Evolutionary conservation across 2,329 filamentous ascomycete species (phyloP).

Genomic region (Fusarium hainanense): DNA sequence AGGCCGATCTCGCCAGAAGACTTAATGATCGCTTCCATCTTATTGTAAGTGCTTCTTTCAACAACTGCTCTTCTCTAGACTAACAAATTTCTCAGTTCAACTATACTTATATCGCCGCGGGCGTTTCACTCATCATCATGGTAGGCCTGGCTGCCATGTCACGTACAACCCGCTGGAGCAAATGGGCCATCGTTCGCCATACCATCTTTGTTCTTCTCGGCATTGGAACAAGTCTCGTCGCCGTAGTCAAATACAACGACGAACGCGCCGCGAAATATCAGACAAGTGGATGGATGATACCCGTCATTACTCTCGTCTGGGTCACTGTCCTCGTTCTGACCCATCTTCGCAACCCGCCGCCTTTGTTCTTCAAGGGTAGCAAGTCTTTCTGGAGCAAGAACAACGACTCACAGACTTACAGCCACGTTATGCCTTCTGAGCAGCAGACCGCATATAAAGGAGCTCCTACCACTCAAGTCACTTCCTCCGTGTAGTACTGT

Average conservation of each 20-base stretch:
- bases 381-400: slow-evolving; percentile 32
- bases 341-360: slow-evolving; percentile 47
- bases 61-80: neutral
- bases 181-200: slow-evolving; percentile 49
- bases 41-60: slow-evolving; percentile 43
- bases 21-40: slow-evolving; percentile 46
- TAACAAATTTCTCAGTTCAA: slow-evolving; percentile 45
- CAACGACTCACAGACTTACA: slow-evolving; percentile 18
- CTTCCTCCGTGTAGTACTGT: neutral
- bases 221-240: slow-evolving; percentile 46
- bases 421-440: slow-evolving; percentile 22
- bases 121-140: slow-evolving; percentile 49
- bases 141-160: slow-evolving; percentile 47
- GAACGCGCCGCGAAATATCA: slow-evolving; percentile 38
- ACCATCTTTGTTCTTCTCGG: slow-evolving; percentile 47
- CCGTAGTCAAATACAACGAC: slow-evolving; percentile 41
- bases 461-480: neutral
- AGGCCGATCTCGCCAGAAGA: slow-evolving; percentile 39
- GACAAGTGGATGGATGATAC: slow-evolving; percentile 48
- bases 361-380: slow-evolving; percentile 36
- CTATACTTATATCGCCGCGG: slow-evolving; percentile 51
- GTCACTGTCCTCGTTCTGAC: slow-evolving; percentile 49
- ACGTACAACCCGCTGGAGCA: slow-evolving; percentile 47
- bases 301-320: slow-evolving; percentile 51
- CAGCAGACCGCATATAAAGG: slow-evolving; percentile 23